Base-by-base conservation (phyloP, 306 rosid genomes). In the Parietaria judaica region DNA sequence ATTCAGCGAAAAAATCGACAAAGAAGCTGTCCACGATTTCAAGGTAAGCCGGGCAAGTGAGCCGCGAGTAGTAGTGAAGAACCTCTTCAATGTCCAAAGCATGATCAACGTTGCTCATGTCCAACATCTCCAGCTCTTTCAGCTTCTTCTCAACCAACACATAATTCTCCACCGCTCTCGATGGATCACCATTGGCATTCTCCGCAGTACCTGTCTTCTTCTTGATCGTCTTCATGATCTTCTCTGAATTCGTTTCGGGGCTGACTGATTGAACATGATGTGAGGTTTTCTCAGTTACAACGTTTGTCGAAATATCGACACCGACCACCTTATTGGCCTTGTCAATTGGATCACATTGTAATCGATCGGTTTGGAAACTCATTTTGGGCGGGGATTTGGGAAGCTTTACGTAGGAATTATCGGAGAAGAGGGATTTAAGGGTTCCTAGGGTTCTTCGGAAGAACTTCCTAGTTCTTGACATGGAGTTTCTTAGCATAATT, bases 21-120 rank as follows among this genome's bases (percentile, higher is more conserved):
- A 94, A 88, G 72, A 94, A 94, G 16, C 54, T 84, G 67, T 94
- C 95, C 14, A 94, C 88, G 44, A 94, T 86, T 41, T 94, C 94
- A 36, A 94, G 74, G 69, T 86, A 94, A 12, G 80, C 83, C 3
- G 99, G 95, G 58, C 84, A 88, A 69, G 87, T 80, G 66, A 88
- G 84, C 2, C 83, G 66, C 61, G 99, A 94, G 57, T 94, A 94
- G 66, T 88, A 88, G 75, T 88, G 84, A 77, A 86, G 88, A 72
- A 84, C 77, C 70, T 94, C 99, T 72, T 88, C 90, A 55, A 94
- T 84, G 79, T 88, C 99, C 76, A 88, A 65, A 8, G 72, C 68
- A 77, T 92, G 83, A 67, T 92, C 94, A 60, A 79, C 85, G 67
- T 88, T 81, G 65, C 80, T 77, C 57, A 65, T 63, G 56, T 91